phyloP scores from a whole-genome alignment of 2,329 filamentous ascomycete genomes.

The Colletotrichum sp. region DNA sequence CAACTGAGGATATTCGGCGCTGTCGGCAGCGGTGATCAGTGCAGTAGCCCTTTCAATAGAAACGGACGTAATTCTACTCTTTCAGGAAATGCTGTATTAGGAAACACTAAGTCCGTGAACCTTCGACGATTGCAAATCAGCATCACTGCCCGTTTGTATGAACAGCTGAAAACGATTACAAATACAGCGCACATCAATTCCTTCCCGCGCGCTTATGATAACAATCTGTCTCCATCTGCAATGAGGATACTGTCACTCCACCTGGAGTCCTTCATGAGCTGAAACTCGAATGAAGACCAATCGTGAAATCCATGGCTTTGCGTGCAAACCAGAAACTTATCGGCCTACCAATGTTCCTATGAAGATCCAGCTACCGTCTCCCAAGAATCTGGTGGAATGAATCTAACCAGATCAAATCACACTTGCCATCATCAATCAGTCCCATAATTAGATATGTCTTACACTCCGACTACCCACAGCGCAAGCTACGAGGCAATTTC shows the following conservation, averaged over 20 bases:
- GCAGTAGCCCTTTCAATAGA: too few relatives aligned
- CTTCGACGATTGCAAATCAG: not conserved
- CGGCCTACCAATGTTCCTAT: rapidly evolving
- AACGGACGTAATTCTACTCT: not conserved
- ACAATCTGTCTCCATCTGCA: rapidly evolving
- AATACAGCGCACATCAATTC: not conserved
- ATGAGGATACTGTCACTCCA: rapidly evolving
- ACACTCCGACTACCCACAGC: not conserved
- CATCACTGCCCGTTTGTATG: not conserved
- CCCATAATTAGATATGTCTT: rapidly evolving
- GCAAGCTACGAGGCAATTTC: not conserved
- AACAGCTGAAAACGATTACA: not conserved
- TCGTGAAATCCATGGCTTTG: not conserved
- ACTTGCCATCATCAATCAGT: not conserved
- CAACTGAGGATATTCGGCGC: rapidly evolving
- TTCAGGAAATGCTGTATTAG: not conserved
- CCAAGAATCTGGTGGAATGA: too few relatives aligned
- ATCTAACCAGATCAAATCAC: too few relatives aligned
- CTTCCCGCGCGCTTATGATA: rapidly evolving
- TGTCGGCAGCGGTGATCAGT: not conserved
- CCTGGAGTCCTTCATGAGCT: rapidly evolving
- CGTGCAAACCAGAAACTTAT: not conserved
- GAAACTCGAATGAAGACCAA: rapidly evolving
- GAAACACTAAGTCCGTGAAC: not conserved
- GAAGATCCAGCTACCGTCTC: not conserved